Base-by-base conservation (phyloP, 164 flowering plant genomes). In the Macadamia integrifolia region DNA sequence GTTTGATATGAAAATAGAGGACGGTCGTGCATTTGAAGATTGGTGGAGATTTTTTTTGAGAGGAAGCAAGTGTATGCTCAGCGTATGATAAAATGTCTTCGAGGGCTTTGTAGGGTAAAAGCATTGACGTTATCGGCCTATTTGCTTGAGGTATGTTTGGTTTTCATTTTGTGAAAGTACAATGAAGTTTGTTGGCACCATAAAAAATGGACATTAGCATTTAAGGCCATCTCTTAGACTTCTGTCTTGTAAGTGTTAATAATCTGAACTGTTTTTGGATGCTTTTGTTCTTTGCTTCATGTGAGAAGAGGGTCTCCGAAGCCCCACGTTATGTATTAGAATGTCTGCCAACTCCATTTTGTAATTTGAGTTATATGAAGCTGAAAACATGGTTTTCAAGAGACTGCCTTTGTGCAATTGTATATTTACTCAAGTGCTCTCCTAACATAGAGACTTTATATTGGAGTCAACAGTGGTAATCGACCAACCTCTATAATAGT, bases 1-100 rank as follows among this genome's bases (percentile, higher is more conserved):
- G 13, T 17, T 69, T 56, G 72, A 69, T 58, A 61, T 63, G 72
- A 55, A 23, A 58, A 15, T 58, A 9, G 62, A 35, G n/a, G 70
- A 57, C 6, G 8, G 23, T 7, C 31, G 46, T 44, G 70, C 30
- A 23, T 10, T 7, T 23, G 62, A 61, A 62, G 49, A 17, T 10
- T 10, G 1, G 3, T 10, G 2, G 2, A 7, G 15, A 50, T 31
- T 62, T 69, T 40, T 12, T 43, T n/a, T 40, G 61, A 56, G 28
- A 32, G 46, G 9, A 69, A 57, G 53, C 29, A 30, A 32, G 15
- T 40, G 58, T 64, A 63, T 63, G 62, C 31, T 58, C 61, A 53
- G n/a, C 31, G 57, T 17, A 29, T 63, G 61, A 46, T 55, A 11
- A 63, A 40, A 32, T 23, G 44, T 12, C 56, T 63, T 0, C 23